Evolutionary conservation across 306 rosid species (phyloP).

Genomic region (Pterocarpus santalinus): DNA sequence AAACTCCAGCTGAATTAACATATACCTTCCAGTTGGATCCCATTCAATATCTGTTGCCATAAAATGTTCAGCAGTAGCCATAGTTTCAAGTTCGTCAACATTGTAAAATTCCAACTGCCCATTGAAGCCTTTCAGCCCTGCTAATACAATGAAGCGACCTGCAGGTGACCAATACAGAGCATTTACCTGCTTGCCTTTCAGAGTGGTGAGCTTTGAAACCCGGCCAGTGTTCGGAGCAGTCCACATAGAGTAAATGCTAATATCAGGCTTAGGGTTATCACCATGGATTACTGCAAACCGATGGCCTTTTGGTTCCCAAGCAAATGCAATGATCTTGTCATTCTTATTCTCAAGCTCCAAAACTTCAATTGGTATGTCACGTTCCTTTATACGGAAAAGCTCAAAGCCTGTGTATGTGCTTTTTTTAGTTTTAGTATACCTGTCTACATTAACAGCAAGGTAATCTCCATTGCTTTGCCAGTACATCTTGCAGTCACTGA

Average conservation of each 20-base stretch:
- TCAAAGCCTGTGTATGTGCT: constrained; percentile 88
- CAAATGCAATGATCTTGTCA: constrained; percentile 89
- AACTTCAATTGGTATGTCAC: constrained; percentile 88
- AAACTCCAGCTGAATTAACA: neutral
- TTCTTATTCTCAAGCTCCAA: constrained; percentile 89
- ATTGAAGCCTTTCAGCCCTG: constrained; percentile 80
- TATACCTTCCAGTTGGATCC: constrained; percentile 96
- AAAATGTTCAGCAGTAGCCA: constrained; percentile 84
- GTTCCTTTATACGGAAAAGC: constrained; percentile 82
- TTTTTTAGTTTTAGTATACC: constrained; percentile 78
- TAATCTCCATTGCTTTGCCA: constrained; percentile 96
- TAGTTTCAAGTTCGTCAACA: constrained; percentile 86
- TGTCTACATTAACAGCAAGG: constrained; percentile 85
- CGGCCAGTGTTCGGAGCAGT: constrained; percentile 71
- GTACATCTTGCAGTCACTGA: constrained; percentile 90
- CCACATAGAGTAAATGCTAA: constrained; percentile 80
- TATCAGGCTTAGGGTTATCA: constrained; percentile 82
- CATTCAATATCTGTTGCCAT: constrained; percentile 87
- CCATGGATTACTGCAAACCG: constrained; percentile 87
- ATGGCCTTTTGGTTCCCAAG: constrained; percentile 96
- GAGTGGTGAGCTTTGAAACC: constrained; percentile 78
- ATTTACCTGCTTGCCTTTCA: constrained; percentile 88
- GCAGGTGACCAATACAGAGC: constrained; percentile 90
- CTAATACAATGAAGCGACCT: constrained; percentile 77
- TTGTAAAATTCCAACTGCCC: constrained; percentile 83